Base-by-base conservation (phyloP, 192 early-diverging fungal species). In the Rhizoclosmatium sp. region DNA sequence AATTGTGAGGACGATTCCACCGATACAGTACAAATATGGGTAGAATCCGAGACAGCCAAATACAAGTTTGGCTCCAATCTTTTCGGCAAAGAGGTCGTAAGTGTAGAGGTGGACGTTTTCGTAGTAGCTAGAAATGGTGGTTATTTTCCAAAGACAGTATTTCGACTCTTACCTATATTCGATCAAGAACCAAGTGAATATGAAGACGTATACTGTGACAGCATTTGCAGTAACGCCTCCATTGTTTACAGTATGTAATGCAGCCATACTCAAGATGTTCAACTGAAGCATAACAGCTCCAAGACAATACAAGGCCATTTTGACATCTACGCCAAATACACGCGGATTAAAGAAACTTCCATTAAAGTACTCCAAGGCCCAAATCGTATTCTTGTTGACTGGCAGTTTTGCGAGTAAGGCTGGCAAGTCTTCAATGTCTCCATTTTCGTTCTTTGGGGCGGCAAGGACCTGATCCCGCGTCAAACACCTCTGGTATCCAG, bases 31-130 rank as follows among this genome's bases (percentile, higher is more conserved):
- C n/a, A 68, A 21, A 1, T 68, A 68, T 41, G 66, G 66, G 51
- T 83, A 83, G 71, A 83, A 83, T 31, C 59, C 68, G 40, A 83
- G 73, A 47, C 82, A 83, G 7, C 82, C 82, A n/a, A 74, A 79
- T 42, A 82, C 45, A 48, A 82, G 76, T 65, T 82, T 82, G 69
- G 75, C 47, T 5, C 82, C 82, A 10, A 83, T 51, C 59, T 83
- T 83, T 61, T 83, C 82, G 47, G 67, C 74, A 76, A 83, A 83
- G 16, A 83, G 69, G 64, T 83, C 82, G 67, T 83, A 83, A 4
- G 82, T 83, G 82, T 83, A 83, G 21, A 83, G 71, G 71, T 83
- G 82, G 1, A 83, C 71, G 31, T 79, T 56, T 66, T 82, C 69
- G 40, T 54, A 71, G 39, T 56, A 71, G 39, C 69, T 71, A 46